Evolutionary conservation across 169 alveolate genomes (phyloP), one percentile per base, ranked within the genome.

Genomic region (Plasmodium blacklocki): DNA sequence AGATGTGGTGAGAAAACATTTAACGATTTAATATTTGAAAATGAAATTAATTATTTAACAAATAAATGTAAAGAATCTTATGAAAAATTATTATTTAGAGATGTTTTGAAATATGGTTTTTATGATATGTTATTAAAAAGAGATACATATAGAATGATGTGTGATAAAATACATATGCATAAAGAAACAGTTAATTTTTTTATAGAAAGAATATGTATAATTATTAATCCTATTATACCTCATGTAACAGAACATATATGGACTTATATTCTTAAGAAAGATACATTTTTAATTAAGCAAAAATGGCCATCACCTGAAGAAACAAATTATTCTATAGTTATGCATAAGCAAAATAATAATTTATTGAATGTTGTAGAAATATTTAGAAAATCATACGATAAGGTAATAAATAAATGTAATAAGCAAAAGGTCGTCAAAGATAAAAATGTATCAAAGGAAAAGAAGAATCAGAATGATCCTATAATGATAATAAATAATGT

Each of bases 191-290:
- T 64, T 0, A 71, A 89, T 12, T 76, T 72, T 50, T 89, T 73
- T 45, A 58, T 92, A 73, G 98, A 96, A 89, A 92, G 96, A 3
- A 96, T 95, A 47, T 91, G 96, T 67, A 62, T 91, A 1, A 94
- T 95, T 4, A 94, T 97, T 21, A 68, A 94, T 14, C 99, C 99
- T 26, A 94, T 97, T 21, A 94, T 97, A 2, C 99, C 99, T 14
- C 98, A 97, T 88, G 95, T 95, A 32, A 95, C 97, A 72, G 99
- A 97, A 80, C 96, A 96, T 75, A 94, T 97, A 29, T 97, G 99
- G 99, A 87, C 95, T 8, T 73, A 76, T 71, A 88, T 97, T 29
- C 93, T 97, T 59, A 93, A 94, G 50, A 87, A 94, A 87, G 92
- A 91, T 49, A 80, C 67, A 2, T 91, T 93, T 11, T 73, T 95